These are phyloP conservation scores for Mortierella sp. DNA, from an alignment of 371 early-diverging fungal species.

Conservation along the genomic window DNA sequence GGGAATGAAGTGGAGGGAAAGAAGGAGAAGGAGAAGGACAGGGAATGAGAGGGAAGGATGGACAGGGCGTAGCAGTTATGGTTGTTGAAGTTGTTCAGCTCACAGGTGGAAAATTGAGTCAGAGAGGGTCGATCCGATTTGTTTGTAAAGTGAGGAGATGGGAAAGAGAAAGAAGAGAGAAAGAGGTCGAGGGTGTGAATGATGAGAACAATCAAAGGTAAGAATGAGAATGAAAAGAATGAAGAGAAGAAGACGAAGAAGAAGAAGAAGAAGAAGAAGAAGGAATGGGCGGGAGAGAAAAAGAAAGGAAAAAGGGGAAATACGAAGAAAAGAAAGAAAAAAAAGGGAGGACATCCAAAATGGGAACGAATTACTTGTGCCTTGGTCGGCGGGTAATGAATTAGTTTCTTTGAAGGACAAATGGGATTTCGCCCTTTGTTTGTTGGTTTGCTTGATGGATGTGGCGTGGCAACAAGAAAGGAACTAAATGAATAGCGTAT, in stretches of 20 bases:
- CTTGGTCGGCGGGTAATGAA: background rate
- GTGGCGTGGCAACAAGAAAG: background rate
- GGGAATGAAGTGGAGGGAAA: background rate
- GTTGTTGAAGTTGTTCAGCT: background rate
- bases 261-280: background rate
- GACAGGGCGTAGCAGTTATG: background rate
- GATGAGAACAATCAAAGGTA: background rate
- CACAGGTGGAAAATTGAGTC: conserved; percentile 15
- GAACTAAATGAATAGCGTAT: background rate
- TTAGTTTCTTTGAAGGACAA: background rate
- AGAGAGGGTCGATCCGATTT: background rate
- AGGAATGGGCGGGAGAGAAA: conserved; percentile 10
- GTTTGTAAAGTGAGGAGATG: background rate
- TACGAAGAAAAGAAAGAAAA: background rate
- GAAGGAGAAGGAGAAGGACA: too few species aligned
- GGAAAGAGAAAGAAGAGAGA: conserved; percentile 6
- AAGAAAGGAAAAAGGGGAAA: background rate
- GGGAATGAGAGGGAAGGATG: background rate
- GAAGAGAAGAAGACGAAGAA: background rate
- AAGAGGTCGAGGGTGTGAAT: background rate
- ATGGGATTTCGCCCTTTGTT: conserved; percentile 9
- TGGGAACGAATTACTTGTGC: background rate
- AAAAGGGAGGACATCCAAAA: background rate
- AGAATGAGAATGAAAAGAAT: background rate
- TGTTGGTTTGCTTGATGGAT: background rate